Evolutionary conservation across 106 monocot species (phyloP), one percentile per base, ranked within the genome.

Genomic region (Narthecium ossifragum): DNA sequence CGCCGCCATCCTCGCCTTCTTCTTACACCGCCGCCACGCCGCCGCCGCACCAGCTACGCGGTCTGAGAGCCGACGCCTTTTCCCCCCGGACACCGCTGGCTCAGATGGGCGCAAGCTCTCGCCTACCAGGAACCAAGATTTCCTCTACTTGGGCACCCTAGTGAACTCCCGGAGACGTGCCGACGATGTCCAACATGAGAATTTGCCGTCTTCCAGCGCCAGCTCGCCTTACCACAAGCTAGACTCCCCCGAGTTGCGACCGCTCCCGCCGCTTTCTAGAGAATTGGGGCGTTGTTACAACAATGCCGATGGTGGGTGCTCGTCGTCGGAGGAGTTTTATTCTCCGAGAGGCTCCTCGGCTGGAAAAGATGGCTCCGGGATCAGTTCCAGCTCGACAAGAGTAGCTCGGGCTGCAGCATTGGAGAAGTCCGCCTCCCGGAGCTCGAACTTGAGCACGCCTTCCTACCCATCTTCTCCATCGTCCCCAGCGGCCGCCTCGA

Each of bases 161-260:
- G 78, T 73, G 5, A 61, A 46, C 58, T 62, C 78, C 10, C 53
- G 74, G 9, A 8, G 48, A 3, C 38, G 20, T 29, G 43, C 18
- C 50, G 51, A 29, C 6, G 52, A 39, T 13, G 52, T 49, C 27
- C 24, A n/a, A n/a, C n/a, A n/a, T n/a, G n/a, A n/a, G n/a, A n/a
- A 18, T 2, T 34, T 41, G 15, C 53, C 34, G 32, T 55, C 53
- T 6, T 62, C 71, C 18, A 41, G 30, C 28, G 60, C 12, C 8
- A 9, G 62, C 3, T 70, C 69, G 22, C 81, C 63, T 6, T 51
- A 68, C 57, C 27, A n/a, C 57, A 71, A 64, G 59, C 45, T 65
- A 4, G 56, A 65, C 14, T 88, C 88, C 14, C 92, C 92, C 31
- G 92, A 88, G 71, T 85, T 93, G 68, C 92, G 59, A 0, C 88